phyloP scores from a whole-genome alignment of 169 alveolate species.

The Cystoisospora suis region DNA sequence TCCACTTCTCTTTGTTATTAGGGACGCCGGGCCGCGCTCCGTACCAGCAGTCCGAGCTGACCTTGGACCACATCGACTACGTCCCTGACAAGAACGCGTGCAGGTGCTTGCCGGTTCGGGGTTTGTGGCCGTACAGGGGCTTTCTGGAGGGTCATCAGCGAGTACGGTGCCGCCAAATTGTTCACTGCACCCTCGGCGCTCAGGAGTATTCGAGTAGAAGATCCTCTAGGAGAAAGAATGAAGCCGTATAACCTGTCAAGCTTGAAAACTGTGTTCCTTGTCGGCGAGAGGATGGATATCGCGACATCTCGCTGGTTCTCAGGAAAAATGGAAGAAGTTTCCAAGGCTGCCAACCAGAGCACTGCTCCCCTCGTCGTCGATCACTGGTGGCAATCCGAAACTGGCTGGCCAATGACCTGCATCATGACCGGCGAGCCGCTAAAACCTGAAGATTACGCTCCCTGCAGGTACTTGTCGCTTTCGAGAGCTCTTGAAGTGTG shows the following conservation, averaged over 20 bases:
- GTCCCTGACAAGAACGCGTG: too few relatives aligned
- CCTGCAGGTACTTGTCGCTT: not conserved
- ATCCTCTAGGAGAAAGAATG: constrained; percentile 78
- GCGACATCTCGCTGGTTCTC: constrained; percentile 84
- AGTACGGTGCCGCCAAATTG: constrained; percentile 85
- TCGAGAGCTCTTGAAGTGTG: too few relatives aligned
- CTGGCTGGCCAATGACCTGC: constrained; percentile 90
- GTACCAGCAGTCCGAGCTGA: too few relatives aligned
- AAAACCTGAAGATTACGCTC: not conserved
- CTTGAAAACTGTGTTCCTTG: constrained; percentile 78
- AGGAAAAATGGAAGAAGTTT: constrained; percentile 71
- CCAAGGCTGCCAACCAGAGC: not conserved
- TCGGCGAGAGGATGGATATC: constrained; percentile 90
- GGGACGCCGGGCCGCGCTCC: too few relatives aligned
- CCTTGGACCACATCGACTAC: too few relatives aligned
- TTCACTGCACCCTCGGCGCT: constrained; percentile 96
- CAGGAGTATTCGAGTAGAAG: constrained; percentile 87
- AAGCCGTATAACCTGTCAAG: constrained; percentile 69
- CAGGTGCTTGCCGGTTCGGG: too few relatives aligned
- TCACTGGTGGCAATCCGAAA: constrained; percentile 95
- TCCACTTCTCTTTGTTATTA: too few relatives aligned
- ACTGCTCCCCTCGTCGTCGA: constrained; percentile 77
- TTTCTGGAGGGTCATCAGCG: constrained; percentile 82
- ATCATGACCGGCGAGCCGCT: constrained; percentile 80
- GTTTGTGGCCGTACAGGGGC: too few relatives aligned